These are phyloP conservation scores for Arbutus unedo DNA, from an alignment of 148 eudicot species.

Conservation along the genomic window DNA sequence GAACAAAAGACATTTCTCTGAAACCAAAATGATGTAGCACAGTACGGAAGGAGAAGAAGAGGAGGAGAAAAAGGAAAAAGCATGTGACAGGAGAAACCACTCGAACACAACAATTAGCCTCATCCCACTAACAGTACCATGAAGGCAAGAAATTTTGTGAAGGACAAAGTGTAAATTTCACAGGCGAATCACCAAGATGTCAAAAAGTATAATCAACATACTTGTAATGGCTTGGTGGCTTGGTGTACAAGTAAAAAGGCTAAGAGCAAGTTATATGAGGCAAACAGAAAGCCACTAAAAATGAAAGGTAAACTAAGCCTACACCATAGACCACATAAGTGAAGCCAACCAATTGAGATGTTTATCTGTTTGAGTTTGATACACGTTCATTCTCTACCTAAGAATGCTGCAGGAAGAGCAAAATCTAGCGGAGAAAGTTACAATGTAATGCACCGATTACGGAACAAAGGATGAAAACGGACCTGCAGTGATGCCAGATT, in stretches of 20 bases:
- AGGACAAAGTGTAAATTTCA: neutral
- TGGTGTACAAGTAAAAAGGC: neutral
- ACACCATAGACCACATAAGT: constrained; percentile 3
- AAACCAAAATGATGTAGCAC: neutral
- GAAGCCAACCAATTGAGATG: neutral
- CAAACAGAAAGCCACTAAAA: neutral
- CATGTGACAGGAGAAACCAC: neutral
- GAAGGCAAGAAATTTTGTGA: constrained; percentile 8
- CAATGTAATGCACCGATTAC: neutral
- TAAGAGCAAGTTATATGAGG: neutral
- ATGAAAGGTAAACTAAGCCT: neutral
- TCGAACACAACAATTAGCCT: neutral
- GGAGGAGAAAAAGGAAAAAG: neutral
- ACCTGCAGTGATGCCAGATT: constrained; percentile 97
- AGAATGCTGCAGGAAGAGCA: neutral
- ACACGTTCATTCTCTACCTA: neutral
- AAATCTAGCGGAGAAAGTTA: neutral
- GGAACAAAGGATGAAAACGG: neutral
- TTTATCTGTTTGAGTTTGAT: neutral
- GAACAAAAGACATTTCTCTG: neutral
- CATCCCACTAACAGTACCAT: neutral
- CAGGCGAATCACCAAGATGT: neutral
- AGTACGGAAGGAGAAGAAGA: neutral
- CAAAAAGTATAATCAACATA: neutral
- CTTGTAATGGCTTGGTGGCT: neutral